A percentile compares a stretch with the other conserved stretches of the same genome.
phyloP scores from a whole-genome alignment of 768 basidiomycete species.

The Mycena amicta region DNA sequence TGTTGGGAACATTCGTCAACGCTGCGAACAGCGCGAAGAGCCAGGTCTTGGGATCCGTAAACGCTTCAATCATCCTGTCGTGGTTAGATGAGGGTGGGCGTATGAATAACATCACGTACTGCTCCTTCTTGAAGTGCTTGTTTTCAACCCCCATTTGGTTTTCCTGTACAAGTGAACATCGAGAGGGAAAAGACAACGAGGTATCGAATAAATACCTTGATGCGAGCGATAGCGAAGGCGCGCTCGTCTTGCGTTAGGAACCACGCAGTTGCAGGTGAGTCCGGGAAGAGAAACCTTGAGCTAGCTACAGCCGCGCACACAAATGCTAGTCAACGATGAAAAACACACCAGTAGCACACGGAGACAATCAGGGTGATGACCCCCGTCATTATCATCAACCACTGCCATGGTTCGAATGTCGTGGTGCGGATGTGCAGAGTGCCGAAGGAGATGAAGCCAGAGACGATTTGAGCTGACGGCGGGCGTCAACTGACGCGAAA shows the following conservation, averaged over 20 bases:
- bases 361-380: constrained; percentile 23
- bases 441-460: constrained; percentile 54
- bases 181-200: too few relatives aligned
- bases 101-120: constrained; percentile 48
- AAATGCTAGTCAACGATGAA: constrained; percentile 46
- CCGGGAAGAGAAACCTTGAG: constrained; percentile 56
- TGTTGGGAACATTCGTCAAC: constrained; percentile 53
- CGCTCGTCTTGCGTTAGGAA: constrained; percentile 58
- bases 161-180: too few relatives aligned
- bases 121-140: constrained; percentile 78
- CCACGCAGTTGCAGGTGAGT: constrained; percentile 63
- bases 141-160: constrained; percentile 86
- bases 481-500: too few relatives aligned
- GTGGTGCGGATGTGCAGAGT: constrained; percentile 46
- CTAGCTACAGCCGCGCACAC: too few relatives aligned
- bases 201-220: too few relatives aligned
- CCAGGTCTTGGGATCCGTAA: constrained; percentile 60
- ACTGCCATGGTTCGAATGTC: constrained; percentile 57
- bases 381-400: constrained; percentile 33
- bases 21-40: constrained; percentile 57
- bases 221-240: constrained; percentile 50
- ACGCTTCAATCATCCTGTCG: constrained; percentile 53
- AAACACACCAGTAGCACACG: constrained; percentile 48
- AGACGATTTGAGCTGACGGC: constrained; percentile 57
- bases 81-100: neutral